A percentile compares a stretch with the other conserved stretches of the same genome.
Conservation (phyloP, 2,329 filamentous ascomycete genomes). For the Fusarium sp. region DNA sequence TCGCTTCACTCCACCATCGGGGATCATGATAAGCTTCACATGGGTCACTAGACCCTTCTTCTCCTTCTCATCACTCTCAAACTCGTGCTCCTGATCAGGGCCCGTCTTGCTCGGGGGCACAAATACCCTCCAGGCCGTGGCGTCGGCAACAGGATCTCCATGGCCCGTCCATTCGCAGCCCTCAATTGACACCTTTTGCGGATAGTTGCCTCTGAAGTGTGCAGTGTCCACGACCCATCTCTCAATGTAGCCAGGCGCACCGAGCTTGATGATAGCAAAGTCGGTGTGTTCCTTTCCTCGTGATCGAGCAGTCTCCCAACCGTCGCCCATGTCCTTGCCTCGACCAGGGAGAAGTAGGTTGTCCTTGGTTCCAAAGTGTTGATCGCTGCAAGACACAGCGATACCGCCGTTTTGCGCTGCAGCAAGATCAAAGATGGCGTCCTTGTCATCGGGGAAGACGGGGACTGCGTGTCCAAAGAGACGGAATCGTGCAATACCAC, state of each 20-base stretch:
- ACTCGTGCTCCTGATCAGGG: constrained; percentile 81
- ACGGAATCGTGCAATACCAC: constrained; percentile 85
- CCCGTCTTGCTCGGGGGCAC: constrained; percentile 77
- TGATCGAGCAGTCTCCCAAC: constrained; percentile 87
- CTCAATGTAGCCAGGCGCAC: constrained; percentile 74
- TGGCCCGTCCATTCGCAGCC: constrained; percentile 68
- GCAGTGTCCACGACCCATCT: constrained; percentile 84
- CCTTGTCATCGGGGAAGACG: constrained; percentile 77
- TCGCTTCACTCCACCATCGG: constrained; percentile 93
- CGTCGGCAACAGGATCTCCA: constrained; percentile 69
- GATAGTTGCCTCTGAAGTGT: constrained; percentile 88
- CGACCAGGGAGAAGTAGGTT: constrained; percentile 85
- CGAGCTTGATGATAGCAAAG: constrained; percentile 85
- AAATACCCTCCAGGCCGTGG: constrained; percentile 75
- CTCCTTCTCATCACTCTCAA: constrained; percentile 68
- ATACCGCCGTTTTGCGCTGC: constrained; percentile 85
- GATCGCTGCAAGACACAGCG: constrained; percentile 82
- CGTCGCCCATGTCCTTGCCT: constrained; percentile 89
- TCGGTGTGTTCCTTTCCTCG: constrained; percentile 80
- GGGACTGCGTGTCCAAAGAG: constrained; percentile 83
- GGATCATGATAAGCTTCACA: constrained; percentile 92
- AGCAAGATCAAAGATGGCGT: constrained; percentile 80
- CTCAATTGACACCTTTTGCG: constrained; percentile 80
- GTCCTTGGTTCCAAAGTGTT: constrained; percentile 87
- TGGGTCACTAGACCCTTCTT: constrained; percentile 78